Percentiles rank a stretch among this genome's conserved stretches.
Evolutionary conservation across 768 basidiomycete species (phyloP).

Genomic region (Rhodocollybia butyracea): DNA sequence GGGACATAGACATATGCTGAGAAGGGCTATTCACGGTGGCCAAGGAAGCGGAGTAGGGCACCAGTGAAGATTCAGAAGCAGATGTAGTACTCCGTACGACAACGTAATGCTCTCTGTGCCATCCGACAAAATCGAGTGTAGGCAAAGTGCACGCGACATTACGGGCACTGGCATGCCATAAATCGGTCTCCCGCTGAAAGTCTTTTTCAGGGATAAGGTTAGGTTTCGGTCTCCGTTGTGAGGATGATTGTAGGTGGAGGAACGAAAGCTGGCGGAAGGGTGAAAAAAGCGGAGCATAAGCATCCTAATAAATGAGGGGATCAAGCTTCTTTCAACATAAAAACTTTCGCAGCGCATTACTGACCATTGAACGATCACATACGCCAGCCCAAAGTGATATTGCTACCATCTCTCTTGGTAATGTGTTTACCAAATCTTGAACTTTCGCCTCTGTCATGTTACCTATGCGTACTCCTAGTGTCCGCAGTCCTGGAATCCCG

Average conservation of each 20-base stretch:
- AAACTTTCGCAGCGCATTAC: neutral
- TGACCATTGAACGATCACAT: constrained; percentile 30
- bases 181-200: constrained; percentile 51
- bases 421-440: constrained; percentile 32
- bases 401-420: constrained; percentile 49
- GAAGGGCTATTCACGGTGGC: neutral
- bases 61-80: neutral
- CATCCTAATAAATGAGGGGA: constrained; percentile 33
- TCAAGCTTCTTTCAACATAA: neutral
- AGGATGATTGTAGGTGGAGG: constrained; percentile 53
- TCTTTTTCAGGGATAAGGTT: constrained; percentile 59
- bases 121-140: constrained; percentile 64
- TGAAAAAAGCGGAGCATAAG: constrained; percentile 47
- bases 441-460: constrained; percentile 40
- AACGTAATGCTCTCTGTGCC: constrained; percentile 71
- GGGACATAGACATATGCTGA: neutral
- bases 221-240: constrained; percentile 49
- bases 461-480: constrained; percentile 55
- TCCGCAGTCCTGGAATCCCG: constrained; percentile 43
- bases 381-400: constrained; percentile 50
- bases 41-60: neutral
- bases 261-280: constrained; percentile 51
- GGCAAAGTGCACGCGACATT: constrained; percentile 48
- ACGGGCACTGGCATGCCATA: constrained; percentile 50
- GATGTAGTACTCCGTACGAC: constrained; percentile 39